These are phyloP conservation scores for Candida koratica DNA, from an alignment of 805 yeast genomes.

Conservation along the genomic window DNA sequence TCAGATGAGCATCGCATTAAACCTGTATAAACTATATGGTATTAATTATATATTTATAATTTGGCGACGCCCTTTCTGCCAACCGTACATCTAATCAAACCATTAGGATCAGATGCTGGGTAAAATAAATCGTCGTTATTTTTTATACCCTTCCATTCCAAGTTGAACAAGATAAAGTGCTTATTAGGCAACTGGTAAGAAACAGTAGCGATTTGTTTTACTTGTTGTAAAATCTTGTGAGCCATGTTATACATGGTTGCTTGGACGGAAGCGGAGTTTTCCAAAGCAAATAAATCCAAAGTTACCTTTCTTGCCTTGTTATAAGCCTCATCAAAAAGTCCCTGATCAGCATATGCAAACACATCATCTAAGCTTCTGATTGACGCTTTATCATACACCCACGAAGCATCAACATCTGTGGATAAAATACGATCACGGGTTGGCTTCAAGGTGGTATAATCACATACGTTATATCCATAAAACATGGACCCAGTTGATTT, in stretches of 20 bases:
- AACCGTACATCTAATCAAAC: slow-evolving; percentile 83
- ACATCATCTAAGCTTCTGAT: slow-evolving; percentile 50
- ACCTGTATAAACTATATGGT: too few species aligned
- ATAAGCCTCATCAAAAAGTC: slow-evolving; percentile 63
- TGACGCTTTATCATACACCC: slow-evolving; percentile 58
- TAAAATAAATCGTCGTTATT: slow-evolving; percentile 82
- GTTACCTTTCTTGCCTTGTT: slow-evolving; percentile 64
- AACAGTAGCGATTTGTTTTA: slow-evolving; percentile 58
- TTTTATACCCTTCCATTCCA: slow-evolving; percentile 78
- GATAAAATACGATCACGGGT: slow-evolving; percentile 82
- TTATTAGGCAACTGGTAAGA: slow-evolving; percentile 83
- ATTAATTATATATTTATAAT: too few species aligned
- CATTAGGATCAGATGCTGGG: slow-evolving; percentile 91
- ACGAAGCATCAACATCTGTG: slow-evolving; percentile 73
- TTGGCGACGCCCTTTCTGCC: slow-evolving; percentile 52
- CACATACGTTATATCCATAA: slow-evolving; percentile 81
- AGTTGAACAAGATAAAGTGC: slow-evolving; percentile 79
- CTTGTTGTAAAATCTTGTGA: slow-evolving; percentile 58
- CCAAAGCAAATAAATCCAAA: slow-evolving; percentile 72
- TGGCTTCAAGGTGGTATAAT: slow-evolving; percentile 82
- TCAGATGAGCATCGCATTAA: slow-evolving; percentile 7
- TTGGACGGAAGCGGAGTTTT: slow-evolving; percentile 91
- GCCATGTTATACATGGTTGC: slow-evolving; percentile 96
- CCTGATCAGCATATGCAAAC: slow-evolving; percentile 49
- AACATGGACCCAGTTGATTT: slow-evolving; percentile 93